Evolutionary conservation across 1,284 basidiomycete genomes (phyloP).

Genomic region (Schizopora paradoxa): DNA sequence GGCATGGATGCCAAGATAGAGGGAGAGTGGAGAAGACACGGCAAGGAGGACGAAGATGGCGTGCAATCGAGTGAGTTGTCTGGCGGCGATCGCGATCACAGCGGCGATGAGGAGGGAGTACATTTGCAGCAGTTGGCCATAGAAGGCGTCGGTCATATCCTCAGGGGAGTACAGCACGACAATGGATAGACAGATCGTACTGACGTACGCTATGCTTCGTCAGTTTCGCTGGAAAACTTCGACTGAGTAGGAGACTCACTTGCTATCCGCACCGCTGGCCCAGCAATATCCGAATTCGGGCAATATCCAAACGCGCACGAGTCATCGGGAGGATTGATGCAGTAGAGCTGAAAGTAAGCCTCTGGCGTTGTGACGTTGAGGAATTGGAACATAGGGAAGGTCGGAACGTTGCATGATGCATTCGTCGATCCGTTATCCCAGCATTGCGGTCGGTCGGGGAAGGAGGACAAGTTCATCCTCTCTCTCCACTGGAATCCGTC

Average conservation of each 20-base stretch:
- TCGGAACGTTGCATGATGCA: neutral
- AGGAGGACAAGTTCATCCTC: too few species aligned
- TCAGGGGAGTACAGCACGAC: neutral
- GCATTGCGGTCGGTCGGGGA: neutral
- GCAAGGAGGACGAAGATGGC: neutral
- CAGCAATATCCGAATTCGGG: neutral
- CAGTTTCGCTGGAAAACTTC: neutral
- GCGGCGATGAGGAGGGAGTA: neutral
- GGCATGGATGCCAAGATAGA: neutral
- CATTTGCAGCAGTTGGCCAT: neutral
- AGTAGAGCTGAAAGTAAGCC: neutral
- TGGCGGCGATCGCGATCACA: neutral
- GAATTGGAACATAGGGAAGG: neutral
- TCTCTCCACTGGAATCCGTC: too few species aligned
- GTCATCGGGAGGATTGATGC: neutral
- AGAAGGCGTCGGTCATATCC: neutral
- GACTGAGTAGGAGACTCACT: neutral
- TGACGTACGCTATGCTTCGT: neutral
- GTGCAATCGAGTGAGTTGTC: neutral
- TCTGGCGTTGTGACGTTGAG: neutral
- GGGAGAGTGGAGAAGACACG: neutral
- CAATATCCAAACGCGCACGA: neutral
- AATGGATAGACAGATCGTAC: neutral
- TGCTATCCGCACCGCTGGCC: neutral
- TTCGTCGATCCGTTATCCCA: neutral